Evolutionary conservation across 2,329 filamentous ascomycete species (phyloP).

Genomic region (Colletotrichum acutatum): DNA sequence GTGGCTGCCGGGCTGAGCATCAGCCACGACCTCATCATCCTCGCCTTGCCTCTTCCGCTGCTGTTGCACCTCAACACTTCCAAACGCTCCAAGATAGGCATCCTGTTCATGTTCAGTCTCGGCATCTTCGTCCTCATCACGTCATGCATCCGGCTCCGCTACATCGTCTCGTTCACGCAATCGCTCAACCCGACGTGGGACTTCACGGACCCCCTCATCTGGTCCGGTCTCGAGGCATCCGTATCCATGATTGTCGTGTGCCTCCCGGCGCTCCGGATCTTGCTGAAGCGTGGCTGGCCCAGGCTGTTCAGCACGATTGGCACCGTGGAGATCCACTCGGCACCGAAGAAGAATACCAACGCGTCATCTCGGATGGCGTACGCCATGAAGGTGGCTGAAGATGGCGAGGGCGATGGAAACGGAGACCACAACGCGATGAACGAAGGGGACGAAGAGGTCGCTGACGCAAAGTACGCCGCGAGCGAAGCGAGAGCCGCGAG

Average conservation of each 20-base stretch:
- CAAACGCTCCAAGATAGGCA: conserved; percentile 40
- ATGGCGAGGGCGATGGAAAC: no score
- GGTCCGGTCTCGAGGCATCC: conserved; percentile 55
- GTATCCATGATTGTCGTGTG: conserved; percentile 54
- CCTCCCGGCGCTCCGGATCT: conserved; percentile 51
- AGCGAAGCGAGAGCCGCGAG: conserved; percentile 6
- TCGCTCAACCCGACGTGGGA: conserved; percentile 54
- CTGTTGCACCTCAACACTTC: conserved; percentile 44
- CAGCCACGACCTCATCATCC: conserved; percentile 47
- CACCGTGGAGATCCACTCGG: neutral
- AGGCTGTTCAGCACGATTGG: conserved; percentile 14
- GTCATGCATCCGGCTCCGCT: conserved; percentile 48
- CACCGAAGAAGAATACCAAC: neutral
- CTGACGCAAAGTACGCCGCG: conserved; percentile 3
- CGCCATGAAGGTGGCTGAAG: neutral
- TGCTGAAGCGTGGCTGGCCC: conserved; percentile 38
- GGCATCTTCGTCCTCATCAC: conserved; percentile 50
- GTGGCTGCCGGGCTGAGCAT: conserved; percentile 46
- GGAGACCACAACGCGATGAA: neutral
- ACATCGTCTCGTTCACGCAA: conserved; percentile 45
- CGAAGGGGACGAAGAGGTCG: neutral
- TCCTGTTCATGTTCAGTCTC: conserved; percentile 51
- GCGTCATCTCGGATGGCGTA: conserved; percentile 2
- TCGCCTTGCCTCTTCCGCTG: conserved; percentile 48
- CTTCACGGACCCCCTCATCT: conserved; percentile 53